Base-by-base conservation (phyloP, 2,329 filamentous ascomycete species). In the Allantophomopsis lycopodina region DNA sequence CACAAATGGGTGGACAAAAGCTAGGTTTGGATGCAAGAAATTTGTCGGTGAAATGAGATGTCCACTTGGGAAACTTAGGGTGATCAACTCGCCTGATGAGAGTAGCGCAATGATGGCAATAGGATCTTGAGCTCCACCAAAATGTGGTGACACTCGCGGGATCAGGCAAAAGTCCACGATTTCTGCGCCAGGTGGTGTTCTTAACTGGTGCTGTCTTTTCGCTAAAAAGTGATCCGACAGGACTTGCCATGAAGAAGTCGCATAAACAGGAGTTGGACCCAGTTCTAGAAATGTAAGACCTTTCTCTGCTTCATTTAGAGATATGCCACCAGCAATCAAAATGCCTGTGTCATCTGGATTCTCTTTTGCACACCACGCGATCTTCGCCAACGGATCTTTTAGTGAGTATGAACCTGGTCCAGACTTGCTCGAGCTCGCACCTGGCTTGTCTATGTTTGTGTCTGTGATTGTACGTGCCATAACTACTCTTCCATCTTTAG, bases 341-440 rank as follows among this genome's bases (percentile, higher is more conserved):
- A 98, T 67, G 2, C 79, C 89, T 14, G 87, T 96, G 52, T 98
- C 89, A 52, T 98, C 91, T 0, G 87, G 82, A 53, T 96, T 94
- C 43, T 79, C 71, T 56, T 95, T 95, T 42, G 85, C 89, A 60
- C 91, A 98, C 91, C 91, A 98, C 1, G 79, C 73, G 41, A 96
- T 76, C 45, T 78, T 79, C 44, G 76, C 74, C 44, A 89, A 82
- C 1, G 86, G 85, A 40, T 84, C 80, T 44, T 83, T 80, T 12
- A 80, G 60, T 13, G 68, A 68, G 33, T 77, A 64, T 1, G 66
- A 67, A 1, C 66, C 68, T 3, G 69, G 60, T 1, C 58, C 51
- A n/a, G 57, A 61, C 6, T 60, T 59, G 21, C 58, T 57, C 41
- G 55, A 62, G 16, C 57, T 62, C 50, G 66, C 56, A 0, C 68